phyloP scores from a whole-genome alignment of 2,329 filamentous ascomycete genomes.

The Paecilomyces dactylethromorphus region DNA sequence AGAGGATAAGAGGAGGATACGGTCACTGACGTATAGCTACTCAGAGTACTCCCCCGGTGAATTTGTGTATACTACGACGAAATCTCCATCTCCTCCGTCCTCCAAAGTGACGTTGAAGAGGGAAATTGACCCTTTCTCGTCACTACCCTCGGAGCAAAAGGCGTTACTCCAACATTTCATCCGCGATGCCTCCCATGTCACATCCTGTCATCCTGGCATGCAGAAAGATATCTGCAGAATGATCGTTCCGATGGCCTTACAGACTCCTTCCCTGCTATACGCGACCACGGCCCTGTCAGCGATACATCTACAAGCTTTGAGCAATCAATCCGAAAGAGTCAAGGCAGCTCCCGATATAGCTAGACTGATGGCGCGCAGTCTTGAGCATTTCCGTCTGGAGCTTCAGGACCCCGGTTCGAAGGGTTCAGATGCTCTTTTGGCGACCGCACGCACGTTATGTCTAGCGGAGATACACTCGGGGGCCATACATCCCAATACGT shows the following conservation, averaged over 20 bases:
- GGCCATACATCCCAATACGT: conserved; percentile 32
- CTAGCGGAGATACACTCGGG: conserved; percentile 38
- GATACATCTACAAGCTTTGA: conserved; percentile 33
- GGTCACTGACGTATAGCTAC: neutral
- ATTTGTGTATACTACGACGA: conserved; percentile 32
- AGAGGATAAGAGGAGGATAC: neutral
- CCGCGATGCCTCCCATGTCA: conserved; percentile 35
- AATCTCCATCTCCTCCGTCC: conserved; percentile 10
- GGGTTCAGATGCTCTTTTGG: conserved; percentile 30
- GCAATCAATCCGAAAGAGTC: conserved; percentile 28
- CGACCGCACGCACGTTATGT: conserved; percentile 37
- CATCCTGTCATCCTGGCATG: conserved; percentile 34
- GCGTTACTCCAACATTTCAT: conserved; percentile 35
- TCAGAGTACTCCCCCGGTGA: conserved; percentile 33
- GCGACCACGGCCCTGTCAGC: conserved; percentile 38
- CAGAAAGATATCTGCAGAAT: conserved; percentile 36
- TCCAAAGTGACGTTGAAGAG: conserved; percentile 18
- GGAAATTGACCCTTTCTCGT: conserved; percentile 30
- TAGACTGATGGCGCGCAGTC: conserved; percentile 32
- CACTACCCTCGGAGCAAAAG: conserved; percentile 28
- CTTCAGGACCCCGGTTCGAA: conserved; percentile 25
- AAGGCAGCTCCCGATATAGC: conserved; percentile 32
- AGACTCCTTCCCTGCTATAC: conserved; percentile 36
- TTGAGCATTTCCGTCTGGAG: conserved; percentile 35
- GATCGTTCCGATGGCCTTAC: conserved; percentile 39